Evolutionary conservation across 2,329 filamentous ascomycete genomes (phyloP).

Genomic region (Pseudopithomyces maydicus): DNA sequence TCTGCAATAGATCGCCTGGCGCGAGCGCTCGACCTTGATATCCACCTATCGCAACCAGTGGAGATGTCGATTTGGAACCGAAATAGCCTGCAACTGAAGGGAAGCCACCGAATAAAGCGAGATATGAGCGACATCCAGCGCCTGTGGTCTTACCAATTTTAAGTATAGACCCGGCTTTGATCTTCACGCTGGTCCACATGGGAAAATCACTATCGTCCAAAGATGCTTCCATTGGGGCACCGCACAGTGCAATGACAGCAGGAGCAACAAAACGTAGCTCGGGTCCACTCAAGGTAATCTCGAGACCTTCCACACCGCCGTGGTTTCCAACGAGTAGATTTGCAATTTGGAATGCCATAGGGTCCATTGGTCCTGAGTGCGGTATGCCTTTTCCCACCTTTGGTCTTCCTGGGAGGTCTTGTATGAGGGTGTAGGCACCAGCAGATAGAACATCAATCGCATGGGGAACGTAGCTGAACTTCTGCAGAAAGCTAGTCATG

Average conservation of each 20-base stretch:
- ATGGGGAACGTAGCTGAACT: slow-evolving; percentile 55
- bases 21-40: slow-evolving; percentile 63
- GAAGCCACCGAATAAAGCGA: slow-evolving; percentile 63
- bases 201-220: slow-evolving; percentile 56
- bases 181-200: slow-evolving; percentile 61
- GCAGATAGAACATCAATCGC: slow-evolving; percentile 62
- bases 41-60: slow-evolving; percentile 63
- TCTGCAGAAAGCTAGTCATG: slow-evolving; percentile 61
- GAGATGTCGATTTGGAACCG: slow-evolving; percentile 63
- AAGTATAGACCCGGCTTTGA: slow-evolving; percentile 58
- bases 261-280: slow-evolving; percentile 61
- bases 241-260: slow-evolving; percentile 62
- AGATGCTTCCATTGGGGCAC: slow-evolving; percentile 58
- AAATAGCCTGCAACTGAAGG: slow-evolving; percentile 61
- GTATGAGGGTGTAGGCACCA: slow-evolving; percentile 63
- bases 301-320: slow-evolving; percentile 58
- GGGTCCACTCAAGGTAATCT: slow-evolving; percentile 65
- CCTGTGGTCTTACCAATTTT: slow-evolving; percentile 60
- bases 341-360: slow-evolving; percentile 61
- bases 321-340: slow-evolving; percentile 66
- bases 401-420: slow-evolving; percentile 64
- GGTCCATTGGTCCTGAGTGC: slow-evolving; percentile 66
- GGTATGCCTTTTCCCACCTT: slow-evolving; percentile 63
- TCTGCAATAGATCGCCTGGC: slow-evolving; percentile 58
- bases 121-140: slow-evolving; percentile 62